A percentile compares a stretch with the other conserved stretches of the same genome.
Evolutionary conservation across 176 grass and related monocot genomes (phyloP).

Genomic region (Stipa capillata): DNA sequence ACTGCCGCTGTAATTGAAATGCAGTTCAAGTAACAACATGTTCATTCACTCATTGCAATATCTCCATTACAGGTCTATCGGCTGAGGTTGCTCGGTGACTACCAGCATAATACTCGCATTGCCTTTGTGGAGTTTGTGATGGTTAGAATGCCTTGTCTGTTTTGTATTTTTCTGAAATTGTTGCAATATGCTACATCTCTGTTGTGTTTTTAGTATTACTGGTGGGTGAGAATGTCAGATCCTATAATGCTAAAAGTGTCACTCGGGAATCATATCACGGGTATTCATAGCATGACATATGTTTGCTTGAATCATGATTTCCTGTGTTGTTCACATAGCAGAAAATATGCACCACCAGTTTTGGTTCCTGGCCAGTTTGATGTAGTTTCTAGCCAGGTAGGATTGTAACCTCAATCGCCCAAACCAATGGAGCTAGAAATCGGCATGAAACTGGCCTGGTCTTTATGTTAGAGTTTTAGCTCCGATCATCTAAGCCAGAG

Average conservation of each 20-base stretch:
- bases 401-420: neutral
- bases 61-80: constrained; percentile 84
- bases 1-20: neutral
- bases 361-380: neutral
- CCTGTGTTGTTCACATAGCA: neutral
- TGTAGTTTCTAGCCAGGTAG: neutral
- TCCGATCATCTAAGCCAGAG: neutral
- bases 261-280: neutral
- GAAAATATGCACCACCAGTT: neutral
- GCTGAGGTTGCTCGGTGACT: constrained; percentile 94
- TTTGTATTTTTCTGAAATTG: neutral
- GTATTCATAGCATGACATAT: neutral
- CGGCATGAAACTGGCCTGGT: neutral
- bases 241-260: neutral
- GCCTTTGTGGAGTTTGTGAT: constrained; percentile 99
- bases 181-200: neutral
- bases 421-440: neutral
- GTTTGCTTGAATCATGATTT: neutral
- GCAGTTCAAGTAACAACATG: constrained; percentile 1
- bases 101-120: constrained; percentile 91
- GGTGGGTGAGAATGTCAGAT: neutral
- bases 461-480: neutral
- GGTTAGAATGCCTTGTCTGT: constrained; percentile 36
- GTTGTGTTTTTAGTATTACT: neutral
- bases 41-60: constrained; percentile 13